These are phyloP conservation scores for Mortierella sp. DNA, from an alignment of 371 early-diverging fungal genomes.

Conservation along the genomic window DNA sequence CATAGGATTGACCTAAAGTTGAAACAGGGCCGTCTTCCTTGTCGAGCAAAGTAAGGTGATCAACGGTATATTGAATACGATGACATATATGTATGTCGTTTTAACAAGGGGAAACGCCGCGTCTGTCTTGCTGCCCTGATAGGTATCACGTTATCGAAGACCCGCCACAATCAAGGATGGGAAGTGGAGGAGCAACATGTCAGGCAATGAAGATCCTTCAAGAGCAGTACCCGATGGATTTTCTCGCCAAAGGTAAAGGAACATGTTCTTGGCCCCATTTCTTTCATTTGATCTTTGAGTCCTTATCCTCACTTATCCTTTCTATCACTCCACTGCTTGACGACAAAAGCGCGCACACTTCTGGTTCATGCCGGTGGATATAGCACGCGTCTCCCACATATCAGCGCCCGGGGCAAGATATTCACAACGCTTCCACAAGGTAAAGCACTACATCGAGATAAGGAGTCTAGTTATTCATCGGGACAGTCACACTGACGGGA, in stretches of 20 bases:
- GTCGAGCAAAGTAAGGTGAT: conserved; percentile 16
- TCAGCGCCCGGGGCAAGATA: conserved; percentile 54
- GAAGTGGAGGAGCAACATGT: conserved; percentile 56
- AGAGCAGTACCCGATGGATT: conserved; percentile 18
- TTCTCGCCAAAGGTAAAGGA: conserved; percentile 13
- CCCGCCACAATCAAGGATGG: conserved; percentile 51
- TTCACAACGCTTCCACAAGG: conserved; percentile 52
- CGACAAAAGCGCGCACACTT: conserved; percentile 31
- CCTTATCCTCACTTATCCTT: neutral
- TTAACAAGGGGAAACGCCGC: no score
- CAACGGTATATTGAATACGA: neutral
- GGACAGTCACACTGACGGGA: no score
- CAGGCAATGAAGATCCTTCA: conserved; percentile 42
- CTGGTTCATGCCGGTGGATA: conserved; percentile 57
- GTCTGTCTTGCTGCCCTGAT: neutral
- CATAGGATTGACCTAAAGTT: conserved; percentile 20
- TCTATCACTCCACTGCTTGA: neutral
- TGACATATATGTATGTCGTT: neutral
- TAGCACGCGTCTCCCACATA: conserved; percentile 55
- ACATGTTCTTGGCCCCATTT: neutral
- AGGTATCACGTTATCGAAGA: conserved; percentile 52
- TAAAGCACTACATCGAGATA: neutral
- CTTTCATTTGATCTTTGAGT: neutral
- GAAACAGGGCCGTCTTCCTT: conserved; percentile 19
- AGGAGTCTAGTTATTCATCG: no score